These are phyloP conservation scores for Suillus occidentalis DNA, from an alignment of 768 basidiomycete genomes.

Conservation along the genomic window DNA sequence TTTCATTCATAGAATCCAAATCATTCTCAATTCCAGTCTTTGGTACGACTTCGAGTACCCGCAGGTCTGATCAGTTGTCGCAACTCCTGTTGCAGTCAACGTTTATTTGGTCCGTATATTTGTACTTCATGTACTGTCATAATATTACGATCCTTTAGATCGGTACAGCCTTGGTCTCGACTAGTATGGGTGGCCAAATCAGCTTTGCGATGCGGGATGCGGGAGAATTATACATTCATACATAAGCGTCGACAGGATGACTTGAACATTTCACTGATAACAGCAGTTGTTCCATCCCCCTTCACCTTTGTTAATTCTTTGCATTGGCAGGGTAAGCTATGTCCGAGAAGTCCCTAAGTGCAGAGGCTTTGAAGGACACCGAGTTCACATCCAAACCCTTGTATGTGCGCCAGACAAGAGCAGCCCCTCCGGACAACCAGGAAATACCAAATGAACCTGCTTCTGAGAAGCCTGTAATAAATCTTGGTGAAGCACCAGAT, in stretches of 20 bases:
- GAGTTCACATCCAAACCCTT: neutral
- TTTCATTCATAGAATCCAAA: neutral
- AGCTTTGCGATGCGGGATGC: neutral
- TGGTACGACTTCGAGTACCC: neutral
- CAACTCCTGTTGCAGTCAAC: neutral
- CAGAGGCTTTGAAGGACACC: neutral
- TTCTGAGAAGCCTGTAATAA: constrained; percentile 15
- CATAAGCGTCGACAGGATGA: neutral
- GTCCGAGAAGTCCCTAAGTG: neutral
- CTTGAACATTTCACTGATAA: neutral
- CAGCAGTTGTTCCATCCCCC: no score
- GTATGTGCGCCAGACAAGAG: neutral
- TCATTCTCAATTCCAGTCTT: neutral
- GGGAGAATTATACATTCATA: neutral
- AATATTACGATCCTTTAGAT: neutral
- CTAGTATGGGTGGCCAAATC: neutral
- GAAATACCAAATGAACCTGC: neutral
- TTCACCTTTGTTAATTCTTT: neutral
- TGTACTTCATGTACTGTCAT: neutral
- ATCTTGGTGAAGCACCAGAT: constrained; percentile 27
- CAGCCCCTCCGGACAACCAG: constrained; percentile 12
- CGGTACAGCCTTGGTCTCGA: neutral
- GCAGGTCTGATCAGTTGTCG: neutral
- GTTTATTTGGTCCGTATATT: neutral
- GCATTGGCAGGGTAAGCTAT: neutral